Conservation (phyloP, 805 yeast species). For the Zygosaccharomyces lentus region DNA sequence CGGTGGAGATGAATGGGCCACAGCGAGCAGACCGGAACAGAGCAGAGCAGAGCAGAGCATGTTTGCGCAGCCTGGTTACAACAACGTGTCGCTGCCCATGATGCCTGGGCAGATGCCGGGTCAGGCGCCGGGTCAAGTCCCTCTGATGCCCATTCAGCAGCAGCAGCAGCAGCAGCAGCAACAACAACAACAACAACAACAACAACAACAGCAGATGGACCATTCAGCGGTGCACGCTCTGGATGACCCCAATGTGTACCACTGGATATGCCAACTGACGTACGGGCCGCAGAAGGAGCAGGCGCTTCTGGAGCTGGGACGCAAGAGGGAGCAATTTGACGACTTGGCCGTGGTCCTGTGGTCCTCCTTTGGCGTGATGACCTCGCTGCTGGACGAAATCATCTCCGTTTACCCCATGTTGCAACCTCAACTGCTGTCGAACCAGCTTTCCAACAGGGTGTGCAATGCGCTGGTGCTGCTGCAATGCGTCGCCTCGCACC, state of each 20-base stretch:
- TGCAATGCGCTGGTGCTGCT: slow-evolving; percentile 92
- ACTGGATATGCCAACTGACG: slow-evolving; percentile 85
- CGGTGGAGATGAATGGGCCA: too few species aligned
- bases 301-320: slow-evolving; percentile 86
- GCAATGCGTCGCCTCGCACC: slow-evolving; percentile 96
- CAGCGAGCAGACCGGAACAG: too few species aligned
- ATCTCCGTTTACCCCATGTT: slow-evolving; percentile 84
- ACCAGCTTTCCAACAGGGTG: slow-evolving; percentile 85
- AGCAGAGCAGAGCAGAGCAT: neutral
- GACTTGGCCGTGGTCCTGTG: slow-evolving; percentile 89
- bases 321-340: slow-evolving; percentile 90
- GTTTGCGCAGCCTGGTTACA: slow-evolving; percentile 3
- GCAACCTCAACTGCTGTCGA: slow-evolving; percentile 80
- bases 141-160: neutral
- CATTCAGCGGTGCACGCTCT: slow-evolving; percentile 39
- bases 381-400: slow-evolving; percentile 83
- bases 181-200: slow-evolving; percentile 14
- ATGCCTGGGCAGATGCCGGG: slow-evolving; percentile 3
- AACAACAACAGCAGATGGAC: slow-evolving; percentile 9
- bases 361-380: slow-evolving; percentile 97
- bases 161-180: slow-evolving; percentile 8
- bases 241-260: slow-evolving; percentile 78
- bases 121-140: slow-evolving; percentile 1
- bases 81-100: slow-evolving; percentile 4
- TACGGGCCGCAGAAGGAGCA: slow-evolving; percentile 90